A percentile compares a stretch with the other conserved stretches of the same genome.
These are phyloP conservation scores for Herpetospermum pedunculosum DNA, from an alignment of 306 rosid genomes.

Conservation along the genomic window DNA sequence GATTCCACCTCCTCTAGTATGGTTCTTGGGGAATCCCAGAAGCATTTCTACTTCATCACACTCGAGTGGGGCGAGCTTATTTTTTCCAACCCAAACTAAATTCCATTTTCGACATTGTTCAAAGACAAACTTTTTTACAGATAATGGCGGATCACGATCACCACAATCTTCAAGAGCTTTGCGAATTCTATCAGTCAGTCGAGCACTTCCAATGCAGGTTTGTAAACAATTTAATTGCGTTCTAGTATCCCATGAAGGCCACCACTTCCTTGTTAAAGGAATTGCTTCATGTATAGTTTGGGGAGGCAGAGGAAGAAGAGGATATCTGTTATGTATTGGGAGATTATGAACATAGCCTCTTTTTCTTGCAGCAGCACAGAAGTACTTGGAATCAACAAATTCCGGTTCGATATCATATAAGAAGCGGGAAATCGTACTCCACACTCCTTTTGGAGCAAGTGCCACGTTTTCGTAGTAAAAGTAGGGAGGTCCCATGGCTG, in stretches of 20 bases:
- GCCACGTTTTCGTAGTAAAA: constrained; percentile 98
- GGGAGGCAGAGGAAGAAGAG: constrained; percentile 76
- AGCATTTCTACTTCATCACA: constrained; percentile 83
- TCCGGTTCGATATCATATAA: constrained; percentile 75
- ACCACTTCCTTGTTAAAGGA: constrained; percentile 80
- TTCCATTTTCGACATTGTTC: constrained; percentile 90
- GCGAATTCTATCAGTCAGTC: constrained; percentile 57
- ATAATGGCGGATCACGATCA: constrained; percentile 42
- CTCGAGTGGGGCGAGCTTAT: constrained; percentile 90
- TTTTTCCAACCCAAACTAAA: constrained; percentile 95
- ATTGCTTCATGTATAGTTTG: constrained; percentile 60
- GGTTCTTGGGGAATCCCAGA: constrained; percentile 85
- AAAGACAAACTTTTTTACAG: constrained; percentile 45
- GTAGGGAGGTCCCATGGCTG: constrained; percentile 77
- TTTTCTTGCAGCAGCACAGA: constrained; percentile 89
- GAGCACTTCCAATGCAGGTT: constrained; percentile 64
- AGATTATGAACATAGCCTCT: constrained; percentile 92
- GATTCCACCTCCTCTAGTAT: constrained; percentile 96
- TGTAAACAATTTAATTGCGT: constrained; percentile 73
- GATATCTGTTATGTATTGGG: constrained; percentile 58
- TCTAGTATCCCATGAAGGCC: constrained; percentile 90
- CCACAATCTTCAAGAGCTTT: constrained; percentile 49
- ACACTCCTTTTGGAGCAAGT: constrained; percentile 86
- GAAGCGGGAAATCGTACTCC: constrained; percentile 79
- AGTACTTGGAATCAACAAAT: constrained; percentile 80